Evolutionary conservation across 257 asterid species (phyloP), one percentile per base, ranked within the genome.

Genomic region (Orobanche coerulescens): DNA sequence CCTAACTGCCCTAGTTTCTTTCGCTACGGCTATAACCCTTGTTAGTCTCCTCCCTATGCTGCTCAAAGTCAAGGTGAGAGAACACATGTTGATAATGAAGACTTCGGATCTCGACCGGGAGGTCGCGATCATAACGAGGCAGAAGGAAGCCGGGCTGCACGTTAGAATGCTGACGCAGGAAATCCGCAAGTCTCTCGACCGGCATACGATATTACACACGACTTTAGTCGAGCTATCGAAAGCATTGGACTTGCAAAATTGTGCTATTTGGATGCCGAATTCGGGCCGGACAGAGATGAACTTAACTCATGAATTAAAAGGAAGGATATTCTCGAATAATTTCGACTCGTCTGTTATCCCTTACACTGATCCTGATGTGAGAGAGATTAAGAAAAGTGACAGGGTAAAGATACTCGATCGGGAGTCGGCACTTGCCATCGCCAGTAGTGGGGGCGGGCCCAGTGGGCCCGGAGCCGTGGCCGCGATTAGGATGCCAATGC

Each of bases 401-500:
- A 74, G 82, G 25, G 99, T 81, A 40, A 84, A 76, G 64, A 75
- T 93, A 44, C 94, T 93, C 11, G 79, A 79, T 47, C 76, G 73
- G 0, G 69, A 78, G 16, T 84, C 96, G 0, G 70, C 82, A n/a
- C 95, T 92, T 66, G 87, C 98, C 34, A 48, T 77, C 42, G 87
- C 90, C 49, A 92, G 97, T 53, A 72, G 90, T 62, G 86, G 75
- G 5, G n/a, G n/a, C n/a, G 84, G 78, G 16, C 61, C 72, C 9
- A 73, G 64, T 16, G 95, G 77, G 49, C 78, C 79, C 0, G 98
- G 91, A 39, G 64, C 89, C 16, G 94, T 83, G 58, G 98, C 98
- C 34, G 95, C 98, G 8, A 89, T 89, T 64, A 71, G 97, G 65
- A 86, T 93, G 95, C 98, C 97, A n/a, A 86, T 89, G 91, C 84